Conservation (phyloP, 208 protist genomes). For the Herpetomonas muscarum region DNA sequence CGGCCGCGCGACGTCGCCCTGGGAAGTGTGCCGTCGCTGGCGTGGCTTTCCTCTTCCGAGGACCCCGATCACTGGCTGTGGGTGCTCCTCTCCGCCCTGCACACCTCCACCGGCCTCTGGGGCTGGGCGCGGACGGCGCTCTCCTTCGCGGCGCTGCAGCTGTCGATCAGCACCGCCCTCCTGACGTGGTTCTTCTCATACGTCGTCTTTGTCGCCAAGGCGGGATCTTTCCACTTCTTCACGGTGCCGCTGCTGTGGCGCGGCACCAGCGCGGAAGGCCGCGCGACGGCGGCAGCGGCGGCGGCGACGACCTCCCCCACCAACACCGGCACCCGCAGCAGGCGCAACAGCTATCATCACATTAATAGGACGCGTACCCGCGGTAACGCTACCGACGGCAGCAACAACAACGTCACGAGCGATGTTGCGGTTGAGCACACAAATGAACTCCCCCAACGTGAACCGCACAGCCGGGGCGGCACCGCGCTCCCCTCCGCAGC, state of each 20-base stretch:
- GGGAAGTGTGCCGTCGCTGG: constrained; percentile 1
- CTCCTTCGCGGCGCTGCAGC: constrained; percentile 6
- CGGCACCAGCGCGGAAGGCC: no score
- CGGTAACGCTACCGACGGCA: no score
- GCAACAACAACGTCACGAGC: no score
- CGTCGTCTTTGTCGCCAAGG: constrained; percentile 4
- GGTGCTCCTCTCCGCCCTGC: not conserved
- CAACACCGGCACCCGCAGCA: not conserved
- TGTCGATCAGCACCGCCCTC: constrained; percentile 10
- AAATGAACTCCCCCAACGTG: no score
- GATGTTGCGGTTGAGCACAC: no score
- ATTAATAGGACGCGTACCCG: no score
- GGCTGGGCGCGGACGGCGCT: constrained; percentile 2
- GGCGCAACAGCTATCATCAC: no score
- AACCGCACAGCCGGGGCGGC: no score
- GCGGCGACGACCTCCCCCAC: not conserved
- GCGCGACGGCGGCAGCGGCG: not conserved
- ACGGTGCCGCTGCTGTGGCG: constrained; percentile 12
- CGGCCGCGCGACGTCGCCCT: not conserved
- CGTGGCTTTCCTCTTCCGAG: constrained; percentile 5
- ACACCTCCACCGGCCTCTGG: not conserved
- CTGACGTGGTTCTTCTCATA: constrained; percentile 11
- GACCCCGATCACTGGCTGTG: not conserved
- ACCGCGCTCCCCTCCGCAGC: no score
- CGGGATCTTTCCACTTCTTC: constrained; percentile 11